Evolutionary conservation across 2,329 filamentous ascomycete genomes (phyloP), one percentile per base, ranked within the genome.

Genomic region (Aspergillus transmontanensis): DNA sequence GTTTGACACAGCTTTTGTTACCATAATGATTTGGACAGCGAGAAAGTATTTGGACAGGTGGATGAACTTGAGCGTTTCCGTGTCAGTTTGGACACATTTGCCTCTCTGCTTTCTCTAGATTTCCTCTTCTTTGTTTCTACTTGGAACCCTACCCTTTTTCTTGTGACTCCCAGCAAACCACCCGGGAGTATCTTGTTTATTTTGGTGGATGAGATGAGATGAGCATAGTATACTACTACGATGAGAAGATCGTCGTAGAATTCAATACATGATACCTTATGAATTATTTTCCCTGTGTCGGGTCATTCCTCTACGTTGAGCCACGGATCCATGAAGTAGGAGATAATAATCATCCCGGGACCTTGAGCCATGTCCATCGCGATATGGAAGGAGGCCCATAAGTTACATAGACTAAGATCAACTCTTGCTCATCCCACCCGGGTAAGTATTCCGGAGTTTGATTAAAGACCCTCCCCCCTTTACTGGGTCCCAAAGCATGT

Each of bases 1-100:
- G 61, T 30, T 19, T 19, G 41, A 56, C 30, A 23, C 51, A 60
- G 56, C 55, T 58, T 65, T 64, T 65, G 58, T 66, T 66, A 60
- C 53, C 39, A 58, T 64, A 61, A 66, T 66, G 57, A 60, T 61
- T 63, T 63, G 62, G 58, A 61, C 58, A 60, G 50, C 36, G 57
- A 62, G 55, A 62, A 41, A 60, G 59, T 48, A 63, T 48, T 59
- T 68, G 64, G 65, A 64, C 53, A 58, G 53, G 57, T 57, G 61
- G 59, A 66, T 60, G 57, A 54, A 64, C 53, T 58, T 57, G 63
- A 62, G 54, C 63, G 50, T 61, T 66, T 63, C 11, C 45, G 48
- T 32, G 48, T 51, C 48, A n/a, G 28, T 32, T 51, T 55, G 51
- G 32, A 41, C 51, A 36, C 32, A 54, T 36, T 36, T 54, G 12